phyloP scores from a whole-genome alignment of 2,329 filamentous ascomycete genomes.

The Macroventuria anomochaeta region DNA sequence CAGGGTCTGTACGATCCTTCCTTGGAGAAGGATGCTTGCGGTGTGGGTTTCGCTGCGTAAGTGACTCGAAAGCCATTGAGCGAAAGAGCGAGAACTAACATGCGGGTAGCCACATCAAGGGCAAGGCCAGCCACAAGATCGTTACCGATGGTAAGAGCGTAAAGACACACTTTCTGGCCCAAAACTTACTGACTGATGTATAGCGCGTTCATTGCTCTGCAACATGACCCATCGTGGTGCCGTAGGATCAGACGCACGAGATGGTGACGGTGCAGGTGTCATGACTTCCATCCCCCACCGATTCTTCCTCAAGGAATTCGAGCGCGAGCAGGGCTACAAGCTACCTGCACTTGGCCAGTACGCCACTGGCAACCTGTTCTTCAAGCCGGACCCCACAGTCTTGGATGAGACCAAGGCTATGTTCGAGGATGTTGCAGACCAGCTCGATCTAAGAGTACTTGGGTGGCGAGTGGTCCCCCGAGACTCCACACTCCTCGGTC shows the following conservation, averaged over 20 bases:
- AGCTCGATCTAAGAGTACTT: constrained; percentile 84
- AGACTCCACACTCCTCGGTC: constrained; percentile 90
- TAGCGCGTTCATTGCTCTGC: constrained; percentile 91
- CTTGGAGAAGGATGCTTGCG: constrained; percentile 98
- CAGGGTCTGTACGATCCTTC: constrained; percentile 97
- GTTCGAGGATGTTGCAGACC: constrained; percentile 92
- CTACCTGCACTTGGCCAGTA: constrained; percentile 91
- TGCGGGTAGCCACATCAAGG: constrained; percentile 84
- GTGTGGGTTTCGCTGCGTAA: constrained; percentile 98
- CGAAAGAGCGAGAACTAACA: constrained; percentile 32
- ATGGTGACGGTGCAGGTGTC: constrained; percentile 97
- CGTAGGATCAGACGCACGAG: constrained; percentile 95
- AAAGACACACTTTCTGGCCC: background rate
- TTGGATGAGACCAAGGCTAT: constrained; percentile 88
- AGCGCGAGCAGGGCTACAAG: constrained; percentile 84
- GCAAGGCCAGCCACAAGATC: constrained; percentile 96
- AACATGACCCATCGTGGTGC: constrained; percentile 99
- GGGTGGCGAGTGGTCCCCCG: constrained; percentile 96
- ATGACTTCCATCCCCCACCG: constrained; percentile 99
- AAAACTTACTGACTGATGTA: constrained; percentile 51
- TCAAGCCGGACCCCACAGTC: constrained; percentile 93
- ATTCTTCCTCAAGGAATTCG: constrained; percentile 99
- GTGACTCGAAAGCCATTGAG: constrained; percentile 42
- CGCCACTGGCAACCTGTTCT: constrained; percentile 96
- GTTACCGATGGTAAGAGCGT: constrained; percentile 87